Base-by-base conservation (phyloP, 164 flowering plant species). In the Taxillus chinensis region DNA sequence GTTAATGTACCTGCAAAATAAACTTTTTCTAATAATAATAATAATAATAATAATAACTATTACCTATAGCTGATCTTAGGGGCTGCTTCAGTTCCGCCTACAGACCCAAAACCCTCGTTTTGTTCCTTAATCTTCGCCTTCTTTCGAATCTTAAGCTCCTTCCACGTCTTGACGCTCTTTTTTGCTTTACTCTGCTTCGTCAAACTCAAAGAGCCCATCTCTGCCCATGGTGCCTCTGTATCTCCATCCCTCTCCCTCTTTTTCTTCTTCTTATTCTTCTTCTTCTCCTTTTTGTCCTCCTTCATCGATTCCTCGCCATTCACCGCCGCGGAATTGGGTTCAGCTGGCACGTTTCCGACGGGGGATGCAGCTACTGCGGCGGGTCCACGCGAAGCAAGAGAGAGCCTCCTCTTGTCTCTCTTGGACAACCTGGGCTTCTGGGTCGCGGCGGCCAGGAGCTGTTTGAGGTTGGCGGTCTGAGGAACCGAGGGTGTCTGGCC, bases 351-450 rank as follows among this genome's bases (percentile, higher is more conserved):
- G 13, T 14, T 11, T 11, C 13, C 13, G 51, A 11, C 10, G 27
- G 27, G 2, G 27, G 27, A 27, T 27, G 27, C 27, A 11, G 13
- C 10, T 7, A 3, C 13, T 48, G 9, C 51, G 51, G 51, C 4
- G 51, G 12, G 1, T 4, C 51, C 51, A 11, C 37, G 37, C 4
- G 65, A 68, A 69, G 81, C n/a, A 3, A 17, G 58, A 57, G 37
- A 61, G 43, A 71, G 73, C 64, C 89, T 70, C 12, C 81, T 77
- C 66, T 82, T 85, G 71, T 81, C 95, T 67, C 91, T 70, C 74
- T 88, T 88, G 0, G 92, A 83, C 70, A 85, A 67, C 41, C 77
- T 80, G 70, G 83, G 83, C 39, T 71, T 82, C 50, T 77, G 81
- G 12, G 73, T 71, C 0, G 67, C 79, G 3, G 85, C 71, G 60